Percentiles rank a stretch among this genome's conserved stretches.
These are phyloP conservation scores for Cercospora canescens DNA, from an alignment of 2,329 filamentous ascomycete genomes.

Conservation along the genomic window DNA sequence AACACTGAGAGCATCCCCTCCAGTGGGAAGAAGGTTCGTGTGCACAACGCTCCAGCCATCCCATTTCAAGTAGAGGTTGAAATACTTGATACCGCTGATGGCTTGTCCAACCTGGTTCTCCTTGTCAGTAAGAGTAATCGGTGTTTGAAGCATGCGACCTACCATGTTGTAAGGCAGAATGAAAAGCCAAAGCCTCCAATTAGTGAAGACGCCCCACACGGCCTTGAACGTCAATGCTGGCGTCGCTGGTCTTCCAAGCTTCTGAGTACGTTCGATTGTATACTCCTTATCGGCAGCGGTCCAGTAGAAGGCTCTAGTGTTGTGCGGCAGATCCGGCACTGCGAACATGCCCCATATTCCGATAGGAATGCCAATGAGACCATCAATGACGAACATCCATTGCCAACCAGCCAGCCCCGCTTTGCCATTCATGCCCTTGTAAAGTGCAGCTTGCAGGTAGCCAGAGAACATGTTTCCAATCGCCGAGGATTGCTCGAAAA, in stretches of 20 bases:
- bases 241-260: conserved; percentile 6
- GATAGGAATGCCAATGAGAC: conserved; percentile 55
- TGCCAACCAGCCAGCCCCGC: not conserved
- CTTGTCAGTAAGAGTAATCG: not conserved
- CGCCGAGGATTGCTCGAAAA: conserved; percentile 52
- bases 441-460: conserved; percentile 57
- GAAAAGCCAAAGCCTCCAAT: conserved; percentile 19
- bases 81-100: conserved; percentile 14
- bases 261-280: conserved; percentile 12
- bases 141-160: not conserved
- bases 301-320: conserved; percentile 51
- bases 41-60: conserved; percentile 17
- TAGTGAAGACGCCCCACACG: conserved; percentile 10
- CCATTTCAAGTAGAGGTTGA: conserved; percentile 21
- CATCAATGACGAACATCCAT: conserved; percentile 54
- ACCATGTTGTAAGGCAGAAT: conserved; percentile 12
- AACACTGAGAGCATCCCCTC: conserved; percentile 18
- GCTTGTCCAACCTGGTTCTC: conserved; percentile 1
- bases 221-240: conserved; percentile 10
- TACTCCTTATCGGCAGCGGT: conserved; percentile 24
- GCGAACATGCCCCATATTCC: conserved; percentile 52
- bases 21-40: conserved; percentile 15
- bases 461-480: conserved; percentile 51
- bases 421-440: conserved; percentile 45
- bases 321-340: conserved; percentile 53